A percentile compares a stretch with the other conserved stretches of the same genome.
Conservation (phyloP, 225 moss, liverwort and hornwort genomes). For the Anthoceros angustus region DNA sequence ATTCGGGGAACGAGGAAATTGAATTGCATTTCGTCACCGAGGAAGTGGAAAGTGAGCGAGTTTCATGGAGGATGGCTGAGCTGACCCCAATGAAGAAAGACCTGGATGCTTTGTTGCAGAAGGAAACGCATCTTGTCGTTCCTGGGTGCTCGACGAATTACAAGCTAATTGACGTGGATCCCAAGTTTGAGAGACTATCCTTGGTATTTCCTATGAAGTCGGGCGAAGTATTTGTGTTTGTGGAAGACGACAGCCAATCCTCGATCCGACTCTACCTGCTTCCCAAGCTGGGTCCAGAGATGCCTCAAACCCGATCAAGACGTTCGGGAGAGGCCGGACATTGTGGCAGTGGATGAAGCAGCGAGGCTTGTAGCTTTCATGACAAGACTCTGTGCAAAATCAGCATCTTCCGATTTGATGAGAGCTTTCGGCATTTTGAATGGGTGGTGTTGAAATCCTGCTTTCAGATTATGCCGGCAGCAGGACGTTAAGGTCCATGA, state of each 20-base stretch:
- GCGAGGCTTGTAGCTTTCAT: slow-evolving; percentile 25
- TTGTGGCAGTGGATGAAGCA: slow-evolving; percentile 33
- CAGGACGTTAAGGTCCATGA: slow-evolving; percentile 29
- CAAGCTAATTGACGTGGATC: slow-evolving; percentile 22
- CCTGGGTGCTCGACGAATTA: slow-evolving; percentile 11
- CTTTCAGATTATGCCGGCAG: slow-evolving; percentile 15
- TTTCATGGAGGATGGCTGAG: slow-evolving; percentile 19
- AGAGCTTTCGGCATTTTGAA: slow-evolving; percentile 19
- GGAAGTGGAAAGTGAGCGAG: slow-evolving; percentile 14
- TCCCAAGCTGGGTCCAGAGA: slow-evolving; percentile 15
- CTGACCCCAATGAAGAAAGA: slow-evolving; percentile 24
- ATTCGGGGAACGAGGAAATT: neutral
- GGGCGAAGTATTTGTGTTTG: slow-evolving; percentile 18
- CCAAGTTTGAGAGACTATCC: slow-evolving; percentile 7
- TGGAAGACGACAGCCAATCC: slow-evolving; percentile 8
- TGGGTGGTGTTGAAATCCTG: slow-evolving; percentile 12
- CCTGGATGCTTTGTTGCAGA: slow-evolving; percentile 11
- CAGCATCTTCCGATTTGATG: slow-evolving; percentile 21
- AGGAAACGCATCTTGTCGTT: slow-evolving; percentile 5
- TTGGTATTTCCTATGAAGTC: slow-evolving; percentile 14
- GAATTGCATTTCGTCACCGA: neutral
- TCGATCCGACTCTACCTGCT: slow-evolving; percentile 12
- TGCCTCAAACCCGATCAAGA: neutral
- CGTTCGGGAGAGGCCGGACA: slow-evolving; percentile 11
- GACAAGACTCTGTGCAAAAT: neutral